These are phyloP conservation scores for Fusarium veterinarium DNA, from an alignment of 2,329 filamentous ascomycete genomes.

Conservation along the genomic window DNA sequence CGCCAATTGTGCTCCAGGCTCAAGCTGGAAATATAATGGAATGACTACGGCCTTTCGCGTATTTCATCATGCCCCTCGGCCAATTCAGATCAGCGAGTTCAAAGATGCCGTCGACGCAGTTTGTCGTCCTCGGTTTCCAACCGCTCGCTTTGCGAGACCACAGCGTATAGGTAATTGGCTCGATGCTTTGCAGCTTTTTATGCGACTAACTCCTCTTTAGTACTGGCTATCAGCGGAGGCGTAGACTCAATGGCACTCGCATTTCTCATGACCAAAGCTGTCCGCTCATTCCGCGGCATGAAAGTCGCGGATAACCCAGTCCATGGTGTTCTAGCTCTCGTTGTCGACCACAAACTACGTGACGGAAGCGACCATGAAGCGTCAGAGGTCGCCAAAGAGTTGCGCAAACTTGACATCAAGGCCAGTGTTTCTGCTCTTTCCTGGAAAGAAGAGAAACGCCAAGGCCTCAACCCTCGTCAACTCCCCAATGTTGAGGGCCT, in stretches of 20 bases:
- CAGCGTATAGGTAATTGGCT: conserved; percentile 57
- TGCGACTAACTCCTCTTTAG: conserved; percentile 52
- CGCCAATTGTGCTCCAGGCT: conserved; percentile 31
- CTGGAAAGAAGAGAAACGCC: conserved; percentile 60
- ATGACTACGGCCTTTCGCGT: conserved; percentile 50
- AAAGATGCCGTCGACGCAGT: conserved; percentile 62
- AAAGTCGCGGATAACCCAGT: conserved; percentile 60
- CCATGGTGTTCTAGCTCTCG: conserved; percentile 56
- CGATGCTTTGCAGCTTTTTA: neutral
- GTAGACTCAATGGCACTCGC: conserved; percentile 98
- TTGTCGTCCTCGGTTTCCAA: conserved; percentile 62
- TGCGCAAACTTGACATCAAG: conserved; percentile 54
- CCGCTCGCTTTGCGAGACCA: conserved; percentile 48
- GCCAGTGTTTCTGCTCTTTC: conserved; percentile 44
- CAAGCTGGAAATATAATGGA: conserved; percentile 45
- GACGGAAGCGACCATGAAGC: conserved; percentile 65
- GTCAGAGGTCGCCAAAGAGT: conserved; percentile 53
- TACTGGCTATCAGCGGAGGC: conserved; percentile 88
- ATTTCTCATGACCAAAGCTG: conserved; percentile 70
- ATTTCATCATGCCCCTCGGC: conserved; percentile 53
- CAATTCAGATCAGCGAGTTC: conserved; percentile 54
- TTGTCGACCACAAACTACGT: conserved; percentile 70
- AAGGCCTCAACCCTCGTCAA: conserved; percentile 46
- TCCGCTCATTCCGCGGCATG: conserved; percentile 48
- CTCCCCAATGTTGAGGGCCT: conserved; percentile 78